Base-by-base conservation (phyloP, 148 eudicot genomes). In the Hydrangea macrophylla region DNA sequence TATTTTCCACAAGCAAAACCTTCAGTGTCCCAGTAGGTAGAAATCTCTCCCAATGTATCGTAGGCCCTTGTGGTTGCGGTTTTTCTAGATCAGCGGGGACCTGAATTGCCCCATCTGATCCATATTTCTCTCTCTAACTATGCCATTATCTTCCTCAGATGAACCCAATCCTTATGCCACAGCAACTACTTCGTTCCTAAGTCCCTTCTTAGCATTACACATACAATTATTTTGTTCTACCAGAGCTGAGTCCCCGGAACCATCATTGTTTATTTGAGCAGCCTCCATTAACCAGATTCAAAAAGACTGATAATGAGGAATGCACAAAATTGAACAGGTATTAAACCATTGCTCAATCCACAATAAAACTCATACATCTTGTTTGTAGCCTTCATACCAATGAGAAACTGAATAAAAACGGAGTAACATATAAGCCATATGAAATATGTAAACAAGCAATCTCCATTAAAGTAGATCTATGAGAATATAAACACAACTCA, bases 1-100 rank as follows among this genome's bases (percentile, higher is more conserved):
- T 86, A 68, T 85, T 72, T 80, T 85, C 90, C 67, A 85, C 90
- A 55, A 85, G 80, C 54, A 85, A 75, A 72, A 85, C 85, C 67
- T 83, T 80, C 28, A 85, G 73, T 24, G 76, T 73, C 83, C 74
- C 74, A 64, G 17, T 71, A 15, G 90, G 90, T 33, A 82, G 27
- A 70, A 77, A 65, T 53, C 70, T 75, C 57, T 80, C 85, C 81
- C 82, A 82, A 51, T 69, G 77, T 54, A 72, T 60, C 51, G 70
- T 61, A 18, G 67, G 24, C 7, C 54, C 70, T 20, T 67, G 70
- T 7, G 48, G 24, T 33, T 54, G 60, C 17, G 31, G 24, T 35
- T 67, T 55, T 36, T 36, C 32, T 36, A 31, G 40, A 35, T 48
- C 64, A 60, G 64, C 40, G 37, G 27, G 9, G 25, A 55, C 70